A percentile compares a stretch with the other conserved stretches of the same genome.
Conservation (phyloP, 257 asterid species). For the Ehretia macrophylla region DNA sequence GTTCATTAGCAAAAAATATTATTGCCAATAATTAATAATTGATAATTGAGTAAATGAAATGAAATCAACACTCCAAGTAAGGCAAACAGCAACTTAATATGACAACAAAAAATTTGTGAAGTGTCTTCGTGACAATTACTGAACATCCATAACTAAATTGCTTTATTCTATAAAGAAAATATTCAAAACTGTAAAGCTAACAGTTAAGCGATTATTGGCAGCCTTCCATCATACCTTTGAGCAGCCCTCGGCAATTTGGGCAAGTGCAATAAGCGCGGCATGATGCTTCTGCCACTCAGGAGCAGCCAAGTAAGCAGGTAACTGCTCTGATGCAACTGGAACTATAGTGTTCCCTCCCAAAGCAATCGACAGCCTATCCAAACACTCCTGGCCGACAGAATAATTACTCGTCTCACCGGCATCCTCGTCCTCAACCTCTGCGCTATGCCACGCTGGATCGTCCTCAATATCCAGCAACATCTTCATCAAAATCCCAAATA, state of each 20-base stretch:
- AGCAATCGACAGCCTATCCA: slow-evolving; percentile 84
- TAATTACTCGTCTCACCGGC: slow-evolving; percentile 94
- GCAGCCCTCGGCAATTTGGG: slow-evolving; percentile 98
- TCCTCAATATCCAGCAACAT: slow-evolving; percentile 90
- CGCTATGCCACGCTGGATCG: slow-evolving; percentile 90
- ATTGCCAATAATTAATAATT: no score
- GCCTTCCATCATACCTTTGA: slow-evolving; percentile 55
- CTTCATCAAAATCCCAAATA: slow-evolving; percentile 75
- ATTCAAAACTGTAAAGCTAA: no score
- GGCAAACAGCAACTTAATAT: no score
- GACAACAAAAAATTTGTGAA: no score
- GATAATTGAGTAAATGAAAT: no score
- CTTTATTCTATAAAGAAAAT: no score
- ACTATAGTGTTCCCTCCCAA: slow-evolving; percentile 91
- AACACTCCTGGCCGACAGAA: slow-evolving; percentile 91
- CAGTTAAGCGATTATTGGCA: not conserved
- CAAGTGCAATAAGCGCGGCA: slow-evolving; percentile 91
- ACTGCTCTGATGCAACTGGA: slow-evolving; percentile 92
- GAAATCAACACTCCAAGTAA: no score
- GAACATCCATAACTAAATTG: no score
- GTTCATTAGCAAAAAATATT: no score
- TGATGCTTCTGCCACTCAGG: slow-evolving; percentile 97
- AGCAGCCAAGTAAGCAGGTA: slow-evolving; percentile 68
- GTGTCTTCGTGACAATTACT: no score
- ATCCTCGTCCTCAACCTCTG: slow-evolving; percentile 83